Percentiles rank a stretch among this genome's conserved stretches.
Conservation (phyloP, 1,284 basidiomycete species). For the Laetiporus sulphureus region DNA sequence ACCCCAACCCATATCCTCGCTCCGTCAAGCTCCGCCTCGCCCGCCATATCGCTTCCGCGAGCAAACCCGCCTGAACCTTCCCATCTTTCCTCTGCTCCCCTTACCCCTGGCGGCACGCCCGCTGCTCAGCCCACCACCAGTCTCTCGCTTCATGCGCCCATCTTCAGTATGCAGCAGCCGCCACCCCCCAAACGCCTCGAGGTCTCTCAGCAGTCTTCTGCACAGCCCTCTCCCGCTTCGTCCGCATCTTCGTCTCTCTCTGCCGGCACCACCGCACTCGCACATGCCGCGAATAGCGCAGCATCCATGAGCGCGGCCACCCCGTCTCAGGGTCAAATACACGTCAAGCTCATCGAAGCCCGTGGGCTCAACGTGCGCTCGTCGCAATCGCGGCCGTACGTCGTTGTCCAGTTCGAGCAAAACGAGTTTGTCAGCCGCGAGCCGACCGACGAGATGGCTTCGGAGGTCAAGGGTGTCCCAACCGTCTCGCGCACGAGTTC, state of each 20-base stretch:
- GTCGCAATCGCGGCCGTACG: conserved; percentile 76
- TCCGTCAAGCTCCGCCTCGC: conserved; percentile 23
- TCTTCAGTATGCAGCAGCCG: conserved; percentile 69
- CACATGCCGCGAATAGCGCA: conserved; percentile 9
- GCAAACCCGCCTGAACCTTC: conserved; percentile 23
- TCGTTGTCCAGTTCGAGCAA: conserved; percentile 97
- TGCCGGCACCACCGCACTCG: conserved; percentile 16
- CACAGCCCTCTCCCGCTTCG: conserved; percentile 28
- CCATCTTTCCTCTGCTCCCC: conserved; percentile 27
- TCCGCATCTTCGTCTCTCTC: conserved; percentile 21
- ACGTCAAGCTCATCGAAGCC: conserved; percentile 93
- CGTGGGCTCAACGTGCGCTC: conserved; percentile 77
- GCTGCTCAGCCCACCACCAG: conserved; percentile 65
- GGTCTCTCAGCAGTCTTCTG: conserved; percentile 27
- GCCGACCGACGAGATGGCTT: conserved; percentile 81
- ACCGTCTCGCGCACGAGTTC: conserved; percentile 55
- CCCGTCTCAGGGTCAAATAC: conserved; percentile 74
- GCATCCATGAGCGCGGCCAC: conserved; percentile 20
- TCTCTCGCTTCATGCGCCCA: conserved; percentile 74
- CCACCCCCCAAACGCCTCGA: conserved; percentile 39
- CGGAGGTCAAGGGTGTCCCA: conserved; percentile 79
- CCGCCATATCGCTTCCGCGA: conserved; percentile 13
- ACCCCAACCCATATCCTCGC: conserved; percentile 23
- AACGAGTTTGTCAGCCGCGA: conserved; percentile 97
- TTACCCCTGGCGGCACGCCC: conserved; percentile 32